Evolutionary conservation across 257 asterid genomes (phyloP).

Genomic region (Solanum microdontum): DNA sequence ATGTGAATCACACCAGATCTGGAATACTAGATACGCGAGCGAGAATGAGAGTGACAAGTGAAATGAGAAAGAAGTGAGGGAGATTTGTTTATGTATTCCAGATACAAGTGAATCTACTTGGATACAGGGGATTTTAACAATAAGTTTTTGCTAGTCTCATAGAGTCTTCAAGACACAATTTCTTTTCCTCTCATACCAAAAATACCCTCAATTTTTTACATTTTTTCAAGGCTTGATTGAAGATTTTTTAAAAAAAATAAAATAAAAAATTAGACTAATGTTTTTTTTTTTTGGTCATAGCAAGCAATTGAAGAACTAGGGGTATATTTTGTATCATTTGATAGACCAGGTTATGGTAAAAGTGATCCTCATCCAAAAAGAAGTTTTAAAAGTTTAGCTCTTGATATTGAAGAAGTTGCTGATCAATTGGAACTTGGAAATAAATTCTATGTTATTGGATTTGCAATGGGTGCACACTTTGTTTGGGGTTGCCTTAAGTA

Average conservation of each 20-base stretch:
- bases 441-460: slow-evolving; percentile 34
- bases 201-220: background rate
- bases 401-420: slow-evolving; percentile 44
- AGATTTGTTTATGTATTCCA: background rate
- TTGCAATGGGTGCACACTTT: slow-evolving; percentile 41
- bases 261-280: background rate
- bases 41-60: too few species aligned
- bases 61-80: background rate
- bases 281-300: slow-evolving; percentile 8
- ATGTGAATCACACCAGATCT: too few species aligned
- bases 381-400: slow-evolving; percentile 25
- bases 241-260: too few species aligned
- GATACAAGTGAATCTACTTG: background rate
- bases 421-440: slow-evolving; percentile 33
- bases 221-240: background rate
- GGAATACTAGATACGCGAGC: background rate
- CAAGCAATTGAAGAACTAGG: slow-evolving; percentile 28
- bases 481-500: slow-evolving; percentile 58
- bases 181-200: background rate
- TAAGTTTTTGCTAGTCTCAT: background rate
- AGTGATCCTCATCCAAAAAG: slow-evolving; percentile 52
- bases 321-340: slow-evolving; percentile 39
- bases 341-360: slow-evolving; percentile 55
- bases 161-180: background rate
- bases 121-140: too few species aligned